Evolutionary conservation across 1,139 yeast species (phyloP), one percentile per base, ranked within the genome.

Genomic region (Dujonia santamariae): DNA sequence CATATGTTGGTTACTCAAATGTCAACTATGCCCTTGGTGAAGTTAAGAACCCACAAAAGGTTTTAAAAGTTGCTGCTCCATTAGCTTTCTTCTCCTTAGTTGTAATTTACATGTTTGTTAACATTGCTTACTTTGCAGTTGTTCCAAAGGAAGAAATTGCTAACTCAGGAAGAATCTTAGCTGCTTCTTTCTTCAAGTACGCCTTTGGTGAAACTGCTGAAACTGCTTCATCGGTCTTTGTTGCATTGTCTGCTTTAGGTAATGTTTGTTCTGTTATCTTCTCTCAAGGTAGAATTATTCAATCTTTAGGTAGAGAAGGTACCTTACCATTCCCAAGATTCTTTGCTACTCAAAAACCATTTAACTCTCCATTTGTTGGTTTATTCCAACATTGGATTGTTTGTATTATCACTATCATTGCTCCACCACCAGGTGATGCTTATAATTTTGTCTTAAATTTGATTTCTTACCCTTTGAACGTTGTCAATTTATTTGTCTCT

Each of bases 21-120:
- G 92, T 84, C 40, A 84, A 85, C 59, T 85, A 85, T 52, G 94
- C 94, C 9, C 67, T 85, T 39, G 85, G 88, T 47, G 95, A 85
- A 59, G 80, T 81, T 36, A 80, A 77, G 56, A 68, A 70, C 51
- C 75, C 76, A 3, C 56, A 54, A 37, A 65, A 59, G 45, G 66
- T 64, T 17, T 63, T 70, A 50, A 61, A 49, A 45, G 46, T 56
- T 26, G 73, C 75, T 25, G 76, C 75, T 19, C 76, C 76, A 25
- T 36, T 59, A 25, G 75, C 75, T 46, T 66, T 77, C 42, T 62
- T 80, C 31, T 80, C 81, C 37, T 70, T 84, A 54, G 79, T 83
- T 31, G 69, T 84, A 42, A 74, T 85, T 48, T 85, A 85, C 54
- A 70, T 80, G 51, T 72, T 75, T 42, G 85, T 85, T 26, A 68